phyloP scores from a whole-genome alignment of 2,329 filamentous ascomycete genomes.

The Fusarium nurragi region DNA sequence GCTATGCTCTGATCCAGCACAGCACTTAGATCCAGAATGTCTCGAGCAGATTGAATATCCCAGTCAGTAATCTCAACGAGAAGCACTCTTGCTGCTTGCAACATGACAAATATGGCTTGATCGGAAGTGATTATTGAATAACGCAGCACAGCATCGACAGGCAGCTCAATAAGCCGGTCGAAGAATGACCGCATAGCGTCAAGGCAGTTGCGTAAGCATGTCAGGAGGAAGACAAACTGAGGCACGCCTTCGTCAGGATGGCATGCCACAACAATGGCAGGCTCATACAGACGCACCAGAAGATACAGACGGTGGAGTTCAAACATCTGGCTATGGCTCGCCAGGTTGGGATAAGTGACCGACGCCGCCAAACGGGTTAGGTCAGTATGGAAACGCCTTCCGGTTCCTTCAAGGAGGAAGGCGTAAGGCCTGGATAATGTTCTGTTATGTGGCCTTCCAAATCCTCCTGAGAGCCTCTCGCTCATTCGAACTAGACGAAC shows the following conservation, averaged over 20 bases:
- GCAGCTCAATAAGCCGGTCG: conserved; percentile 44
- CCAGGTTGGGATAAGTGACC: conserved; percentile 28
- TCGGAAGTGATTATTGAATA: conserved; percentile 37
- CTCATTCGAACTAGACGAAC: conserved; percentile 50
- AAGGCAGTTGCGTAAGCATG: conserved; percentile 51
- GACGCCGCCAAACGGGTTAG: conserved; percentile 48
- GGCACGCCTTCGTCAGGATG: conserved; percentile 41
- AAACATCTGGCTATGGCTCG: conserved; percentile 28
- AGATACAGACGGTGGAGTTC: conserved; percentile 50
- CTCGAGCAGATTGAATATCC: conserved; percentile 34
- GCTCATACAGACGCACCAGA: conserved; percentile 52
- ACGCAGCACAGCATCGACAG: conserved; percentile 35
- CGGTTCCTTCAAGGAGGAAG: conserved; percentile 48
- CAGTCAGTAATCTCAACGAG: conserved; percentile 41
- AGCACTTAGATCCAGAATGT: conserved; percentile 25
- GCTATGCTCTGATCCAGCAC: conserved; percentile 27
- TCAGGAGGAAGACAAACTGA: conserved; percentile 43
- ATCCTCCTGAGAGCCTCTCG: conserved; percentile 48
- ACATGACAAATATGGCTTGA: conserved; percentile 36
- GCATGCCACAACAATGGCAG: conserved; percentile 48
- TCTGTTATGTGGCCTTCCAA: conserved; percentile 46
- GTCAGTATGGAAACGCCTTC: conserved; percentile 47
- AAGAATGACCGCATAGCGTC: conserved; percentile 49
- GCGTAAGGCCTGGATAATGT: conserved; percentile 45
- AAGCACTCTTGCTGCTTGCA: conserved; percentile 37